Conservation (phyloP, 2,329 filamentous ascomycete species). For the Pseudocercospora fijiensis region DNA sequence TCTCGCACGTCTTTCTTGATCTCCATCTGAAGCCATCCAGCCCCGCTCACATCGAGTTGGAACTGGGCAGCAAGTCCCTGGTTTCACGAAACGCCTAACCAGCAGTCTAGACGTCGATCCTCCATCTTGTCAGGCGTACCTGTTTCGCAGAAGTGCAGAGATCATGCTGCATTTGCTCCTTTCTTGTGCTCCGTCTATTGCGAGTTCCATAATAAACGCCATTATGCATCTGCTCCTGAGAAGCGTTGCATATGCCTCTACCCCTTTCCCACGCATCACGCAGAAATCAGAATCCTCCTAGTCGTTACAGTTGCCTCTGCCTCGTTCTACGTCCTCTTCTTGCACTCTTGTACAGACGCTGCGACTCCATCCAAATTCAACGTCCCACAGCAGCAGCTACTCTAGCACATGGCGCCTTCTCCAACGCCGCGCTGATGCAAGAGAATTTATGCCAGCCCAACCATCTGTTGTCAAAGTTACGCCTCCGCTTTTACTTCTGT, state of each 20-base stretch:
- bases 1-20: not conserved
- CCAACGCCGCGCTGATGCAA: slow-evolving; percentile 12
- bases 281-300: too few relatives aligned
- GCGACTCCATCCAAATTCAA: not conserved
- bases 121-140: not conserved
- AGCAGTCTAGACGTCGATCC: not conserved
- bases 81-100: not conserved
- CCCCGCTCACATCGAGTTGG: not conserved
- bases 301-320: not conserved
- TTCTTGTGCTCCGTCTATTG: not conserved
- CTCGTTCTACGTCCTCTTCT: not conserved
- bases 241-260: not conserved
- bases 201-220: not conserved
- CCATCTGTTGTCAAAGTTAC: not conserved
- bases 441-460: not conserved
- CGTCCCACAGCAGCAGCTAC: not conserved
- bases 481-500: slow-evolving; percentile 25
- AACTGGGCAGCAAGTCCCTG: not conserved
- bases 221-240: not conserved
- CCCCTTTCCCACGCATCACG: not conserved
- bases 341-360: not conserved
- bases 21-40: not conserved
- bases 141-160: not conserved
- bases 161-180: not conserved
- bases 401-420: slow-evolving; percentile 6